These are phyloP conservation scores for Curvularia hawaiiensis DNA, from an alignment of 2,329 filamentous ascomycete genomes.

Conservation along the genomic window DNA sequence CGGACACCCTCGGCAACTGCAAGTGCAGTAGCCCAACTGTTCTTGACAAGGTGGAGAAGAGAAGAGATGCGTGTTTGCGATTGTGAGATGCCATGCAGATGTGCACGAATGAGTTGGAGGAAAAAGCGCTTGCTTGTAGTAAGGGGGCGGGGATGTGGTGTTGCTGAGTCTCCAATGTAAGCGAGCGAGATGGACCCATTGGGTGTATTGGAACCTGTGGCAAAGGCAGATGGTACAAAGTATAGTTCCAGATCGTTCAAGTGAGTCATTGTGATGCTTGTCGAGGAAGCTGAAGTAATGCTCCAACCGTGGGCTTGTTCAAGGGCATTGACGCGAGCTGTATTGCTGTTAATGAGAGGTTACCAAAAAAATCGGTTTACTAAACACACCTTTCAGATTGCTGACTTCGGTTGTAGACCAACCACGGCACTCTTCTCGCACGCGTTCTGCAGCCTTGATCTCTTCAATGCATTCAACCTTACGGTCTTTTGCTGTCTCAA, in stretches of 20 bases:
- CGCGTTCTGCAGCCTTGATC: constrained; percentile 80
- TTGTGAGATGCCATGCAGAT: constrained; percentile 67
- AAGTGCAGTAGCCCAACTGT: constrained; percentile 69
- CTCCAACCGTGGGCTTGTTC: constrained; percentile 74
- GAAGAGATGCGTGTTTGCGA: constrained; percentile 60
- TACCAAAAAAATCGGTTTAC: background rate
- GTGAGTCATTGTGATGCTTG: constrained; percentile 74
- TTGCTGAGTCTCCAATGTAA: constrained; percentile 67
- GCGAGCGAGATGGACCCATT: constrained; percentile 66
- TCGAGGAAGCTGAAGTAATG: constrained; percentile 65
- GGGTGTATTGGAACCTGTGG: constrained; percentile 49
- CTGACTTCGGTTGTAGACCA: constrained; percentile 85
- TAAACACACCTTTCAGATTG: constrained; percentile 72
- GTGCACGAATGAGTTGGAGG: constrained; percentile 71
- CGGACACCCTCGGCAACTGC: constrained; percentile 65
- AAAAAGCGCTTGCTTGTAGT: constrained; percentile 76
- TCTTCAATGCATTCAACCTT: constrained; percentile 74
- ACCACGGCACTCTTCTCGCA: constrained; percentile 86
- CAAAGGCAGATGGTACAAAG: constrained; percentile 70
- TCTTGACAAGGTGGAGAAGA: constrained; percentile 64
- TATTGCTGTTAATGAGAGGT: constrained; percentile 44
- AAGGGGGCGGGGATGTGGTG: constrained; percentile 59
- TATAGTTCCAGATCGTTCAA: constrained; percentile 73
- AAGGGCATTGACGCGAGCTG: constrained; percentile 68
- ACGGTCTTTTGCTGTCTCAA: constrained; percentile 66